Evolutionary conservation across 345 rosid genomes (phyloP), one percentile per base, ranked within the genome.

Genomic region (Eucalyptus marginata): DNA sequence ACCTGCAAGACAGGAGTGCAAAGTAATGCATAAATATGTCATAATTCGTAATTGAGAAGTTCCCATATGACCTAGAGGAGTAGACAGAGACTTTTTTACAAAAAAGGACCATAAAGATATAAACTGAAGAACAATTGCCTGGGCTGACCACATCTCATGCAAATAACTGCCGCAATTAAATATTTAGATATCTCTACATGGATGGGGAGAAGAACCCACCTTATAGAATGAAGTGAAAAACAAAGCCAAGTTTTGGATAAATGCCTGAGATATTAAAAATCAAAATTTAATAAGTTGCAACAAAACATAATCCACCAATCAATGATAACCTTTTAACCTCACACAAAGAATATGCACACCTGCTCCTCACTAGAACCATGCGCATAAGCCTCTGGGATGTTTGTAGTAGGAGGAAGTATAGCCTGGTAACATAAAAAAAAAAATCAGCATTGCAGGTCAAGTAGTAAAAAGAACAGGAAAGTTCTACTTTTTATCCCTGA

Each of bases 151-250:
- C 83, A 36, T 76, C 84, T 76, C 84, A 76, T 76, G 84, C 47
- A 76, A 76, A 7, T 40, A 13, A 76, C 47, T 76, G 84, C 29
- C 15, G 9, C 47, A 20, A 76, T 76, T 76, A 40, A 40, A 40
- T 76, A 76, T 76, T 76, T 76, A 76, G 47, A 76, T 13, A 47
- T 52, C 56, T 85, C 87, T 40, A 47, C 54, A 76, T 40, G 52
- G 85, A 52, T 43, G 76, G 46, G 66, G 84, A 88, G 79, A 76
- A 88, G 36, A 43, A 88, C 92, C 93, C 95, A 89, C 99, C 99
- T 97, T 98, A 88, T 89, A 97, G 93, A 97, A 98, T 46, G 99
- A 98, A 66, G 99, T 97, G 93, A 98, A 97, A 93, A 98, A 98
- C 86, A 98, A 91, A 33, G 99, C 99, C 95, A 98, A 91, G 88